A percentile compares a stretch with the other conserved stretches of the same genome.
Conservation (phyloP, 176 grass and related monocot genomes). For the Lolium multiflorum region DNA sequence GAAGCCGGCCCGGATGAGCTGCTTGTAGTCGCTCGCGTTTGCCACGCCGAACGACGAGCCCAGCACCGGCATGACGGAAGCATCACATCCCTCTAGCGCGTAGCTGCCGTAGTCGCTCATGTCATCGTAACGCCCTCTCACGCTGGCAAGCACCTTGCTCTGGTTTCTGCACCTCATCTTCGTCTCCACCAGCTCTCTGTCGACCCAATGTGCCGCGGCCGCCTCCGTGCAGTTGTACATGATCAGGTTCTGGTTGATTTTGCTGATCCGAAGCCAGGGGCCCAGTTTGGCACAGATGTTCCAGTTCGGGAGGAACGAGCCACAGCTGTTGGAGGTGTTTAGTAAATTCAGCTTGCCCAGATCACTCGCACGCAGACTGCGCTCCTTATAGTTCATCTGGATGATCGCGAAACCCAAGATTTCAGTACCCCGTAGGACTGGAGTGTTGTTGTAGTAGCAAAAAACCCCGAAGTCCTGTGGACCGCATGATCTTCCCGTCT, state of each 20-base stretch:
- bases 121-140: background rate
- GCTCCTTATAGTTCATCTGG: constrained; percentile 13
- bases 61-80: constrained; percentile 17
- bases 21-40: background rate
- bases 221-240: constrained; percentile 33
- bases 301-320: no score
- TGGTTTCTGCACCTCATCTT: background rate
- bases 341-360: constrained; percentile 15
- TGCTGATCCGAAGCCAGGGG: constrained; percentile 6
- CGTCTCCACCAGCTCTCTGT: background rate
- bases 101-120: background rate
- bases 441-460: background rate
- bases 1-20: constrained; percentile 37
- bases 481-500: background rate
- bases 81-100: background rate
- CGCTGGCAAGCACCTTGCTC: background rate
- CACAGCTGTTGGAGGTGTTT: background rate
- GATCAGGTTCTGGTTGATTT: constrained; percentile 32
- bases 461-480: background rate
- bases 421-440: background rate
- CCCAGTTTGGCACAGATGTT: constrained; percentile 27
- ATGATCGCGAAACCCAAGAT: background rate
- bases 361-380: constrained; percentile 12
- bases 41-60: background rate
- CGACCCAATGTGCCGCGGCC: background rate